phyloP scores from a whole-genome alignment of 495 filamentous ascomycete species.

The Rhypophila decipiens region DNA sequence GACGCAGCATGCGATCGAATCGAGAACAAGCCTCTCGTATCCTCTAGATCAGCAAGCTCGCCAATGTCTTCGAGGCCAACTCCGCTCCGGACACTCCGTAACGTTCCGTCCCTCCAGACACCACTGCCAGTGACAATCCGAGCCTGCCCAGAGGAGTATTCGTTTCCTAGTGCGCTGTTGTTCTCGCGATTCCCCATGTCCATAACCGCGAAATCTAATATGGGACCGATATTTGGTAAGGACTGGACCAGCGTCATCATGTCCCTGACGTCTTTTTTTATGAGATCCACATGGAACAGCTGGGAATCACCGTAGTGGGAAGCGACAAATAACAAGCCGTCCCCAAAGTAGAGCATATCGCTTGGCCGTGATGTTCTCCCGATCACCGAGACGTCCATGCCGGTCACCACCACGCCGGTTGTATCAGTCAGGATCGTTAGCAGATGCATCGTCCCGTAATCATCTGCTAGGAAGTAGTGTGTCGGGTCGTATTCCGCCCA shows the following conservation, averaged over 20 bases:
- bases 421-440: conserved; percentile 62
- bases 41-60: conserved; percentile 70
- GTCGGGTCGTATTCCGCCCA: conserved; percentile 80
- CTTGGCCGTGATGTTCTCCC: conserved; percentile 69
- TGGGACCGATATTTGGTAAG: conserved; percentile 78
- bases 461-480: conserved; percentile 81
- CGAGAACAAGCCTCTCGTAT: conserved; percentile 60
- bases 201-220: conserved; percentile 91
- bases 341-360: conserved; percentile 71
- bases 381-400: conserved; percentile 53
- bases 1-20: conserved; percentile 41
- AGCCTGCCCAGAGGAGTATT: conserved; percentile 90
- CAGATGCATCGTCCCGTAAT: conserved; percentile 76
- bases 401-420: conserved; percentile 41
- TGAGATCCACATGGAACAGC: conserved; percentile 55
- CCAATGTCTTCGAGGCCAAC: conserved; percentile 89
- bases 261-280: conserved; percentile 17
- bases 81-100: conserved; percentile 85
- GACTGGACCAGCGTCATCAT: conserved; percentile 65
- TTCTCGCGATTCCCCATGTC: conserved; percentile 80
- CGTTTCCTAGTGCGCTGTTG: conserved; percentile 67
- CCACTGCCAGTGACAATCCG: conserved; percentile 90
- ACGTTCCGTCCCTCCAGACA: conserved; percentile 74
- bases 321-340: conserved; percentile 72
- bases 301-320: conserved; percentile 93